Conservation (phyloP, 2,329 filamentous ascomycete genomes). For the Cladosporium sp. region DNA sequence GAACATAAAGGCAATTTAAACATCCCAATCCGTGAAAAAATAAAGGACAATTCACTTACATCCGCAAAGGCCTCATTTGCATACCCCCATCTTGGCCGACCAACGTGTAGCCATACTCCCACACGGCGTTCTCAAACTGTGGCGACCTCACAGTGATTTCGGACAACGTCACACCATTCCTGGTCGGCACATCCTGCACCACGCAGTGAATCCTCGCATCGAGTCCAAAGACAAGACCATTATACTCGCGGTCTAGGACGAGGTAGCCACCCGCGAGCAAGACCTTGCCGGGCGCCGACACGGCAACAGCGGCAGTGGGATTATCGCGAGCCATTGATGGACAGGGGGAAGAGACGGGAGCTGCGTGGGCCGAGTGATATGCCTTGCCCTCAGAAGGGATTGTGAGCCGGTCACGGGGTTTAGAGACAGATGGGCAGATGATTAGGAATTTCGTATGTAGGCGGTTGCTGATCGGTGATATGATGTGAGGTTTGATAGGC, state of each 20-base stretch:
- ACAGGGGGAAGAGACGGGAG: neutral
- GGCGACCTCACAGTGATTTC: conserved; percentile 88
- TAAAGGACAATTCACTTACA: conserved; percentile 60
- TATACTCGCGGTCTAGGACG: conserved; percentile 85
- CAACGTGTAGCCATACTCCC: conserved; percentile 80
- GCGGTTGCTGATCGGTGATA: conserved; percentile 15
- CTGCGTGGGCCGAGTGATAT: neutral
- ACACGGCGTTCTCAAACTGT: conserved; percentile 83
- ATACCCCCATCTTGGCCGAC: conserved; percentile 75
- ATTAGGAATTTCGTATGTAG: conserved; percentile 1
- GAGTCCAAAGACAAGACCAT: conserved; percentile 68
- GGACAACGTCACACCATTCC: conserved; percentile 61
- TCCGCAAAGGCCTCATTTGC: conserved; percentile 74
- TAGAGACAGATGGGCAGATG: neutral
- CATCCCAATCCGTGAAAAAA: neutral
- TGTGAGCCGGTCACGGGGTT: neutral
- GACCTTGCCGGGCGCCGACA: conserved; percentile 95
- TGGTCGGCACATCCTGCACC: conserved; percentile 59
- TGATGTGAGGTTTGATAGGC: conserved; percentile 3
- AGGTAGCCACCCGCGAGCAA: conserved; percentile 93
- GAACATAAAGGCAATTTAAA: neutral
- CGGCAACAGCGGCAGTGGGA: conserved; percentile 37
- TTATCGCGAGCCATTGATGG: conserved; percentile 11
- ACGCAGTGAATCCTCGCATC: conserved; percentile 65
- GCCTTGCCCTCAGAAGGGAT: neutral